Conservation (phyloP, 2,329 filamentous ascomycete genomes). For the Fusarium sp. region DNA sequence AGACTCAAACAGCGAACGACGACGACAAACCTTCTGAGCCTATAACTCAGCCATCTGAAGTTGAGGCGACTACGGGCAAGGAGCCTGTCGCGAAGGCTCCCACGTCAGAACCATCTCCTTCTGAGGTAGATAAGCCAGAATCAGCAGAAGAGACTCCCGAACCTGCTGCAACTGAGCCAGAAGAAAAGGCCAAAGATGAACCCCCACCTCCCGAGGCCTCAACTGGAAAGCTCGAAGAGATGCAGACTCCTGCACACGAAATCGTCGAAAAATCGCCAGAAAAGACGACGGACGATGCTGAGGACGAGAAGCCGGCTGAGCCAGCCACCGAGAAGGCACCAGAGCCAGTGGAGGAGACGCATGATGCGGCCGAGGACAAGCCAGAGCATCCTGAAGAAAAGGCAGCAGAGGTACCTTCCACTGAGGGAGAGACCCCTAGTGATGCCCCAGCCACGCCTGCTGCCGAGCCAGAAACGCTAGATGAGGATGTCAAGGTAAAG, state of each 20-base stretch:
- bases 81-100: slow-evolving; percentile 1
- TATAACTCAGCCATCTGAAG: slow-evolving; percentile 4
- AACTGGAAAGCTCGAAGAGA: slow-evolving; percentile 3
- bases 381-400: slow-evolving; percentile 13
- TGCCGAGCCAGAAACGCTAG: slow-evolving; percentile 14
- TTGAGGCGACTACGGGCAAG: slow-evolving; percentile 4
- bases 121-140: slow-evolving; percentile 1
- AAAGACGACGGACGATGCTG: not conserved
- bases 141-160: slow-evolving; percentile 6
- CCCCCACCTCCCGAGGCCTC: slow-evolving; percentile 7
- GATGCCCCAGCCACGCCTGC: not conserved
- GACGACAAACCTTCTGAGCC: slow-evolving; percentile 10
- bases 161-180: slow-evolving; percentile 1
- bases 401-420: not conserved
- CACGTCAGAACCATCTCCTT: slow-evolving; percentile 3
- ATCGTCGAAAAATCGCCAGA: slow-evolving; percentile 2
- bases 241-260: slow-evolving; percentile 8
- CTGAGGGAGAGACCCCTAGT: not conserved
- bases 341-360: not conserved
- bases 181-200: slow-evolving; percentile 18
- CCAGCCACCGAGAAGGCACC: slow-evolving; percentile 5
- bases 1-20: not conserved
- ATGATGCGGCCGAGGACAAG: not conserved
- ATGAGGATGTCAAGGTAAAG: slow-evolving; percentile 1
- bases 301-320: not conserved